These are phyloP conservation scores for Botrytis aclada DNA, from an alignment of 2,329 filamentous ascomycete genomes.

Conservation along the genomic window DNA sequence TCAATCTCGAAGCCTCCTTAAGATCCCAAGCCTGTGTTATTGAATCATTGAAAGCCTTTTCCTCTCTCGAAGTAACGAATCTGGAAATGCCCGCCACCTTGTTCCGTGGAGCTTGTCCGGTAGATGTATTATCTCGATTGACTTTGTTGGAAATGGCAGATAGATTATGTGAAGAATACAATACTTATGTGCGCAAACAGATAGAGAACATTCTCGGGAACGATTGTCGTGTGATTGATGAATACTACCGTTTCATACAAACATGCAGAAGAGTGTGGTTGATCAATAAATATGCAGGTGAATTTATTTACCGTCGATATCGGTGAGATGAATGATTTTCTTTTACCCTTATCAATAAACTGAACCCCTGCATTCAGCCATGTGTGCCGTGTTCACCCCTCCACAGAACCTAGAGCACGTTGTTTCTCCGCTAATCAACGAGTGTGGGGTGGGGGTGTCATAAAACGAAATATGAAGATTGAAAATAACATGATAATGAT, in stretches of 20 bases:
- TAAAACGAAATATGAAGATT: not conserved
- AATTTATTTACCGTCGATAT: not conserved
- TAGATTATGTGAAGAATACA: not conserved
- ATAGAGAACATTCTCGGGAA: not conserved
- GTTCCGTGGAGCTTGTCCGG: not conserved
- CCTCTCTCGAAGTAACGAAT: not conserved
- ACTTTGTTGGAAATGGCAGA: not conserved
- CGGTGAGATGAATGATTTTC: not conserved
- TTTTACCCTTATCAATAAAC: not conserved
- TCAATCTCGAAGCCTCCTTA: not conserved
- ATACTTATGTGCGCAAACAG: not conserved
- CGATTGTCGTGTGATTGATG: not conserved
- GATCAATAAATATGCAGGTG: not conserved
- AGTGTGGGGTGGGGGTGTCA: not conserved
- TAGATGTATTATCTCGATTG: not conserved
- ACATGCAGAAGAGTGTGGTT: slow-evolving; percentile 7
- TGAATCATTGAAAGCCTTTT: not conserved
- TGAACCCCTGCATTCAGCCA: not conserved
- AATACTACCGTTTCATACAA: not conserved
- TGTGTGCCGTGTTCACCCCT: not conserved
- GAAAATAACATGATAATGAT: not conserved
- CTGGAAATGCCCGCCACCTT: slow-evolving; percentile 6
- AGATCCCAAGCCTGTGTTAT: slow-evolving; percentile 5
- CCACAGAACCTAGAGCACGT: not conserved
- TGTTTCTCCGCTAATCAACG: not conserved